Evolutionary conservation across 1,284 basidiomycete genomes (phyloP).

Genomic region (Cutaneotrichosporon cutaneum): DNA sequence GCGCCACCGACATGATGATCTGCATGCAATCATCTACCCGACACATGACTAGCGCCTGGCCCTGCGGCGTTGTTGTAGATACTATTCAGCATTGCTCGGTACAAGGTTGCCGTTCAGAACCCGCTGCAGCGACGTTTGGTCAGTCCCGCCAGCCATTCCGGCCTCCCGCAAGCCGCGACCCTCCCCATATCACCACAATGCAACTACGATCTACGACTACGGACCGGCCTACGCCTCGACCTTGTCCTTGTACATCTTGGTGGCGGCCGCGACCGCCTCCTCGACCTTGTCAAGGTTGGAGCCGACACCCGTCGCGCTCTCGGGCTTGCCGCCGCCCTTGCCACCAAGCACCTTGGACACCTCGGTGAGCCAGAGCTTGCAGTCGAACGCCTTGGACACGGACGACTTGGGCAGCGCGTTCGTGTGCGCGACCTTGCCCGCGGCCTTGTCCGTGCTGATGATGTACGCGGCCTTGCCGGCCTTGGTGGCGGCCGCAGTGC

Average conservation of each 20-base stretch:
- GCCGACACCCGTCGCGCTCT: conserved; percentile 83
- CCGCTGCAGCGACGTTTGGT: no score
- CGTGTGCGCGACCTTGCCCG: conserved; percentile 78
- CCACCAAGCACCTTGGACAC: conserved; percentile 78
- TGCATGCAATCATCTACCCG: no score
- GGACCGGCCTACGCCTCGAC: conserved; percentile 17
- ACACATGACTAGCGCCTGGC: no score
- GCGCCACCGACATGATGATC: no score
- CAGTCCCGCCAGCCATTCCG: no score
- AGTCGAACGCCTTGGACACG: conserved; percentile 64
- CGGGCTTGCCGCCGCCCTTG: conserved; percentile 92
- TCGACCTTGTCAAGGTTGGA: conserved; percentile 63
- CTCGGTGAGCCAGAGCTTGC: conserved; percentile 76
- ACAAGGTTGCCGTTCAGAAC: no score
- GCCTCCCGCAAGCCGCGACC: no score
- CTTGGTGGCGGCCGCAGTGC: conserved; percentile 69
- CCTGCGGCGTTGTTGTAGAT: no score
- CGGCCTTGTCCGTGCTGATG: conserved; percentile 71
- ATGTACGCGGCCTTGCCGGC: conserved; percentile 82
- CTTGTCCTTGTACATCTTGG: conserved; percentile 37
- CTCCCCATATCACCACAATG: neutral
- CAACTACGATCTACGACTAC: neutral
- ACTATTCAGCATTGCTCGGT: no score
- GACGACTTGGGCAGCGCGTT: conserved; percentile 77
- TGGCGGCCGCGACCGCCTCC: conserved; percentile 65